Evolutionary conservation across 345 rosid genomes (phyloP).

Genomic region (Jatropha curcas): DNA sequence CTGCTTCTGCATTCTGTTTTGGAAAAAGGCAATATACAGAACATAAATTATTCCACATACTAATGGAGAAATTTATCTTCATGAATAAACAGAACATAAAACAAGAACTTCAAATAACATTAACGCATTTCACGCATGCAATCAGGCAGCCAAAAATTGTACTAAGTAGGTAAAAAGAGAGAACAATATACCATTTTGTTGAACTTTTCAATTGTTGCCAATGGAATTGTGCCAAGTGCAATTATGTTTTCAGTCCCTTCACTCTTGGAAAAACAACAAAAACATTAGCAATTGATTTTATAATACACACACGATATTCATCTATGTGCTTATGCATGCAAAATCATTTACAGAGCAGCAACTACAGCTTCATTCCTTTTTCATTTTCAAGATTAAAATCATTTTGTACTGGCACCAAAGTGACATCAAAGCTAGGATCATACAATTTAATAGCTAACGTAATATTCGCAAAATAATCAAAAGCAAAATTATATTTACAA

Average conservation of each 20-base stretch:
- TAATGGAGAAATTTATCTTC: neutral
- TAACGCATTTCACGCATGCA: no score
- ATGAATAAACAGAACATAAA: neutral
- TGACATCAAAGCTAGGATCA: no score
- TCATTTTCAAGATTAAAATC: neutral
- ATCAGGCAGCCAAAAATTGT: neutral
- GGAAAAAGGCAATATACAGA: neutral
- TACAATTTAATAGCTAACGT: neutral
- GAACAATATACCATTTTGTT: slow-evolving; percentile 57
- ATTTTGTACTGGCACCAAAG: neutral
- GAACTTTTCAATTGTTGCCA: slow-evolving; percentile 89
- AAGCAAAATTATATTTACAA: neutral
- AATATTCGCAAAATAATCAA: neutral
- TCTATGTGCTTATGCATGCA: slow-evolving; percentile 2
- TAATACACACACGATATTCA: neutral
- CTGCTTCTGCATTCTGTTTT: neutral
- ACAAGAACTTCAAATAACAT: neutral
- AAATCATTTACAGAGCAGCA: neutral
- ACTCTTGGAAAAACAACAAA: slow-evolving; percentile 49
- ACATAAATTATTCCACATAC: neutral
- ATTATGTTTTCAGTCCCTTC: slow-evolving; percentile 73
- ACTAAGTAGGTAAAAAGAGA: neutral
- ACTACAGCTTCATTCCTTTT: neutral
- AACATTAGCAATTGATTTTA: neutral
- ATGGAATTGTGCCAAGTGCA: slow-evolving; percentile 80